Conservation (phyloP, 1,284 basidiomycete genomes). For the Omphalotus olearius region DNA sequence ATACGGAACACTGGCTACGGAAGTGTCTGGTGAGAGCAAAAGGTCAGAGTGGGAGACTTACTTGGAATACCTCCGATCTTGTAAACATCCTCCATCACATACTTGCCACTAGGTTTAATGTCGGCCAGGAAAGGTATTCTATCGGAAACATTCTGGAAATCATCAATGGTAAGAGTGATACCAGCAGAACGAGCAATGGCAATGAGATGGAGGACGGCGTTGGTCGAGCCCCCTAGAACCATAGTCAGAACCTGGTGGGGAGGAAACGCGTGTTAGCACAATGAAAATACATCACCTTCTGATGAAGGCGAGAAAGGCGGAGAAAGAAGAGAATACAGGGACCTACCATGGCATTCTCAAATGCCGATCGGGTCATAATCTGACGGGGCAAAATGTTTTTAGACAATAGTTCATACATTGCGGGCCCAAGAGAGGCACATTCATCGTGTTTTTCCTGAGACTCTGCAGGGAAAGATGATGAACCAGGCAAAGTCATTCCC, state of each 20-base stretch:
- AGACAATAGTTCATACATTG: conserved; percentile 83
- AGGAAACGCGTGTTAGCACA: conserved; percentile 11
- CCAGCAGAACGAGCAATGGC: conserved; percentile 89
- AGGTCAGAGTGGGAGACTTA: conserved; percentile 32
- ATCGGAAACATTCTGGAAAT: conserved; percentile 85
- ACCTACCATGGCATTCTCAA: conserved; percentile 93
- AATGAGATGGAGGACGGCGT: conserved; percentile 88
- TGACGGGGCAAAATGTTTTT: conserved; percentile 92
- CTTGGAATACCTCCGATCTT: conserved; percentile 87
- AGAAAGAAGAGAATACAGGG: conserved; percentile 8
- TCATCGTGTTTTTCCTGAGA: conserved; percentile 85
- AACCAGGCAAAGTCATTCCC: conserved; percentile 96
- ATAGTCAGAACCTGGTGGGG: conserved; percentile 75
- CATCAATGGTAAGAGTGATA: conserved; percentile 77
- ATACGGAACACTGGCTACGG: neutral
- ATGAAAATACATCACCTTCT: neutral
- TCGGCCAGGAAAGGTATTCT: conserved; percentile 86
- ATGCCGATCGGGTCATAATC: conserved; percentile 94
- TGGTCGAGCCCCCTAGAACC: conserved; percentile 92
- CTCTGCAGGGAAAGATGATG: conserved; percentile 92
- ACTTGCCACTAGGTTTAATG: conserved; percentile 87
- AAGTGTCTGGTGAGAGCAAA: neutral
- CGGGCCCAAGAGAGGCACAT: conserved; percentile 75
- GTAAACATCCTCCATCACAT: conserved; percentile 88
- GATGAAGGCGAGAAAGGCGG: conserved; percentile 8